Evolutionary conservation across 1,284 basidiomycete species (phyloP).

Genomic region (Schizophyllum amplum): DNA sequence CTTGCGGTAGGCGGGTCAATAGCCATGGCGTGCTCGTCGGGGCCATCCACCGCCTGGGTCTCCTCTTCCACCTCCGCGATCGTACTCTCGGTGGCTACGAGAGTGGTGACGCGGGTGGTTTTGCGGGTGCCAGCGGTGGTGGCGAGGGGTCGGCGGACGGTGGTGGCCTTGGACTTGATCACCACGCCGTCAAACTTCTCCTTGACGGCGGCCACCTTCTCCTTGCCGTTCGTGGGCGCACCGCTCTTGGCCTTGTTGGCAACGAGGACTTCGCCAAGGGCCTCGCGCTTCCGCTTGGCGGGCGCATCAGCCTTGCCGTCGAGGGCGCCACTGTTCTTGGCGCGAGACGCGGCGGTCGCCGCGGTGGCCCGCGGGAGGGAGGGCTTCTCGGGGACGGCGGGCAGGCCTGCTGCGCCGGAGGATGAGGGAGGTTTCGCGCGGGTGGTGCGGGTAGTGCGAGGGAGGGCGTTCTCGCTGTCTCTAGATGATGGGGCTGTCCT

Average conservation of each 20-base stretch:
- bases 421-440: slow-evolving; percentile 22
- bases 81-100: slow-evolving; percentile 14
- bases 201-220: slow-evolving; percentile 29
- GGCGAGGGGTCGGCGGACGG: slow-evolving; percentile 32
- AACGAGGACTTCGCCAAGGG: slow-evolving; percentile 52
- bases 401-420: slow-evolving; percentile 17
- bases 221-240: slow-evolving; percentile 34
- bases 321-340: slow-evolving; percentile 30
- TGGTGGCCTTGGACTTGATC: slow-evolving; percentile 32
- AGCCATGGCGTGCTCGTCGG: slow-evolving; percentile 49
- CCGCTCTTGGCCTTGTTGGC: slow-evolving; percentile 31
- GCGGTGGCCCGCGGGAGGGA: slow-evolving; percentile 33
- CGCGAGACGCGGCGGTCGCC: slow-evolving; percentile 41
- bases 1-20: slow-evolving; percentile 36
- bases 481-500: slow-evolving; percentile 1
- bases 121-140: slow-evolving; percentile 24
- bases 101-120: slow-evolving; percentile 18
- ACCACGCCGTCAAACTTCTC: slow-evolving; percentile 50
- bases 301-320: slow-evolving; percentile 23
- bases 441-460: slow-evolving; percentile 20
- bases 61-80: slow-evolving; percentile 29
- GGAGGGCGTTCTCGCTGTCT: slow-evolving; percentile 24
- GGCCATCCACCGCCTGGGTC: slow-evolving; percentile 14
- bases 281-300: slow-evolving; percentile 68
- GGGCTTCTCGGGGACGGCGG: slow-evolving; percentile 20